Conservation (phyloP, 2,329 filamentous ascomycete species). For the Lachnellula arida region DNA sequence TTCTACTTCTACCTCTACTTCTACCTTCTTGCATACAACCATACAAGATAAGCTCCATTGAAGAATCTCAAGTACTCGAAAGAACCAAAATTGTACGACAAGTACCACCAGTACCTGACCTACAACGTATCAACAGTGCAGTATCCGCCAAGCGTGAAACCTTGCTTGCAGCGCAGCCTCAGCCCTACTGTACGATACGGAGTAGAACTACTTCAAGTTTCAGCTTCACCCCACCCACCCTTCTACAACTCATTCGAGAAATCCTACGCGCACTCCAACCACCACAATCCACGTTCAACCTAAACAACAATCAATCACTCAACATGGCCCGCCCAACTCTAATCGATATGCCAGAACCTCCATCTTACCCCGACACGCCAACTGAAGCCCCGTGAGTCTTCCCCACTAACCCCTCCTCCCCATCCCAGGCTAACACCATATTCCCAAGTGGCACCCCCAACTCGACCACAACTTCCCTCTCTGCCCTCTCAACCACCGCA, state of each 20-base stretch:
- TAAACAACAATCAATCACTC: neutral
- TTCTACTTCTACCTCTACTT: neutral
- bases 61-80: too few species aligned
- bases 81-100: too few species aligned
- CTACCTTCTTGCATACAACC: neutral
- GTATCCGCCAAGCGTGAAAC: too few species aligned
- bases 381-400: conserved; percentile 79
- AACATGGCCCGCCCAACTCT: conserved; percentile 46
- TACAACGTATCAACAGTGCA: too few species aligned
- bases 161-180: too few species aligned
- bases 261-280: neutral
- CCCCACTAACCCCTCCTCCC: conserved; percentile 11
- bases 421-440: conserved; percentile 14
- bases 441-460: conserved; percentile 77
- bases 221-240: neutral
- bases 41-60: too few species aligned
- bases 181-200: too few species aligned
- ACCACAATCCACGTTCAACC: neutral
- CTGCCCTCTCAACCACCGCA: conserved; percentile 84
- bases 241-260: neutral
- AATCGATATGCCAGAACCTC: conserved; percentile 79
- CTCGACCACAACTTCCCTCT: conserved; percentile 86
- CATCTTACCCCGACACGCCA: conserved; percentile 78
- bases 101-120: too few species aligned
- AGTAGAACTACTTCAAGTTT: too few species aligned